Percentiles rank a stretch among this genome's conserved stretches.
Evolutionary conservation across 148 eudicot species (phyloP).

Genomic region (Camellia sinensis): DNA sequence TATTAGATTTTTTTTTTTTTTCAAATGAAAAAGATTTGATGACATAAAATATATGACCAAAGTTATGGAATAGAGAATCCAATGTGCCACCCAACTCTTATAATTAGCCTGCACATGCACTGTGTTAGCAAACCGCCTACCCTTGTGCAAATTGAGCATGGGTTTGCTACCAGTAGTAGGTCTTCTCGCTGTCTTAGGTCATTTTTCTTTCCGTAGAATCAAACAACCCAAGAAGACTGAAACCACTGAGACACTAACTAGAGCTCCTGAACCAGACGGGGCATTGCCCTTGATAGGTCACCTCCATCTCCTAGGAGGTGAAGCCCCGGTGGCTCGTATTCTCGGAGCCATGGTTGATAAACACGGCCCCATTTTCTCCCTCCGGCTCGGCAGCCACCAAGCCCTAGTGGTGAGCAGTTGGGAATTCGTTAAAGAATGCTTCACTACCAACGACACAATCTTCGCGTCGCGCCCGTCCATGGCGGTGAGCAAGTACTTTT

Average conservation of each 20-base stretch:
- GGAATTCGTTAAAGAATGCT: constrained; percentile 10
- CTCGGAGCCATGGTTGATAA: constrained; percentile 34
- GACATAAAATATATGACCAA: no score
- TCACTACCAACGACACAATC: constrained; percentile 13
- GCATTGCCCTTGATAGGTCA: constrained; percentile 41
- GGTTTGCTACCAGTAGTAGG: not conserved
- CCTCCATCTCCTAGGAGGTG: constrained; percentile 25
- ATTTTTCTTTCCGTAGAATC: not conserved
- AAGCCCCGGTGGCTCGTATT: constrained; percentile 25
- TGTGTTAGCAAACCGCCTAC: no score
- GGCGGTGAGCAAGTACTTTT: constrained; percentile 17
- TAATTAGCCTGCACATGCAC: no score
- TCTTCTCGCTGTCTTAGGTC: not conserved
- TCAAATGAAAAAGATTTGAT: no score
- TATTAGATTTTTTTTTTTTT: no score
- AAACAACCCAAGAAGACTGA: not conserved
- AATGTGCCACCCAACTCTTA: no score
- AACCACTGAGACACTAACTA: not conserved
- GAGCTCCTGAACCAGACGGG: constrained; percentile 33
- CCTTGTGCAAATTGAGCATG: no score
- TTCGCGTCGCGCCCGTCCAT: constrained; percentile 19
- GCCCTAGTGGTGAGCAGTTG: constrained; percentile 28
- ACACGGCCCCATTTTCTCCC: constrained; percentile 27
- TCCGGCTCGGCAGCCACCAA: constrained; percentile 23
- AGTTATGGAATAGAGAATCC: no score